phyloP scores from a whole-genome alignment of 2,329 filamentous ascomycete genomes.

The Shiraia sp. region DNA sequence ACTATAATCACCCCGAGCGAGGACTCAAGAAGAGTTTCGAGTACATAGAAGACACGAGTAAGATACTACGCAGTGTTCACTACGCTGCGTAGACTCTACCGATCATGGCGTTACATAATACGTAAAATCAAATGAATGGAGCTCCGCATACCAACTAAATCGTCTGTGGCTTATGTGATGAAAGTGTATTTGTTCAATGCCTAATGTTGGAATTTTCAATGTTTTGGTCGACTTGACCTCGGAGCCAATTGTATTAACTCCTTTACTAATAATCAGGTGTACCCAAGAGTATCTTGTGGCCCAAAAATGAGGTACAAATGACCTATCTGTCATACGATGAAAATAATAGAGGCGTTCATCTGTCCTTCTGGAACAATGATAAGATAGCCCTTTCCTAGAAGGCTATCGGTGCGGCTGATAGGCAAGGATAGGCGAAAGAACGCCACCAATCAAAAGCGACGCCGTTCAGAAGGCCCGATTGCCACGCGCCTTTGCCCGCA shows the following conservation, averaged over 20 bases:
- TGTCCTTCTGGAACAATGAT: background rate
- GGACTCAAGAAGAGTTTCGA: conserved; percentile 16
- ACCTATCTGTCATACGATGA: too few species aligned
- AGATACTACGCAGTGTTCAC: conserved; percentile 6
- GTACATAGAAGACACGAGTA: conserved; percentile 17
- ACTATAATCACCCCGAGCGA: conserved; percentile 13
- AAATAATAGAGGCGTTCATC: background rate
- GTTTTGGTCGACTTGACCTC: too few species aligned
- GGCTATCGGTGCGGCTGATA: conserved; percentile 2
- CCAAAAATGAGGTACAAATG: too few species aligned
- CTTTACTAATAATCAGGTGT: too few species aligned
- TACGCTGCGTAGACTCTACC: background rate
- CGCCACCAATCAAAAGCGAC: conserved; percentile 8
- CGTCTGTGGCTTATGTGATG: too few species aligned
- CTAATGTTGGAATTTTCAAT: too few species aligned
- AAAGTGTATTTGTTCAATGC: too few species aligned
- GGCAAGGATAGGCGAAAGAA: conserved; percentile 1
- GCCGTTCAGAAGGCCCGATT: conserved; percentile 1
- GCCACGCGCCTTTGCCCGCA: background rate
- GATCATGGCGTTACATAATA: too few species aligned
- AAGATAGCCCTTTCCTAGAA: background rate
- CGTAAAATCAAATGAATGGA: too few species aligned
- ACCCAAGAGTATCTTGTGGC: too few species aligned
- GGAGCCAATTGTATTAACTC: too few species aligned
- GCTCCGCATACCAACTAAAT: too few species aligned